Conservation (phyloP, 2,329 filamentous ascomycete genomes). For the Myriangium duriaei region DNA sequence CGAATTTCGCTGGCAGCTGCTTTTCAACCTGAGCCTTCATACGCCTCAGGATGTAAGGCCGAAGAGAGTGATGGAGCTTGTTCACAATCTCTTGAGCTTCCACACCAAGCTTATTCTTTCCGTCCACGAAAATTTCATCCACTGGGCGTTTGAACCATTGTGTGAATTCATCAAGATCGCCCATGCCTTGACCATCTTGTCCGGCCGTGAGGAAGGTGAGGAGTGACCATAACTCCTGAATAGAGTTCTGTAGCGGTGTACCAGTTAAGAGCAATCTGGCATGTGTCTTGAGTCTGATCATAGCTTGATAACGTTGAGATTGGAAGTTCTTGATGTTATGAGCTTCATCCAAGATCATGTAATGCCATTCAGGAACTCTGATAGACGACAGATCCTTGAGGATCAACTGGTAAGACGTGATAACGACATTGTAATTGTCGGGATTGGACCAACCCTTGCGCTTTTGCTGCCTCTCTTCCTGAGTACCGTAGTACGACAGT, state of each 20-base stretch:
- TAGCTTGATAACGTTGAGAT: conserved; percentile 89
- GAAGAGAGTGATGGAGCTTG: conserved; percentile 85
- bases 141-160: conserved; percentile 93
- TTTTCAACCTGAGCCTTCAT: conserved; percentile 97
- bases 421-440: conserved; percentile 75
- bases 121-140: conserved; percentile 90
- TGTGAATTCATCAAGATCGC: conserved; percentile 88
- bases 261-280: conserved; percentile 81
- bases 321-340: conserved; percentile 99
- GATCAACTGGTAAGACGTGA: conserved; percentile 94
- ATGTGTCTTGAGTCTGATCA: conserved; percentile 85
- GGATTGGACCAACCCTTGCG: conserved; percentile 79
- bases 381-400: conserved; percentile 90
- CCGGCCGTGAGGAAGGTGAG: conserved; percentile 94
- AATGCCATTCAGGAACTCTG: conserved; percentile 87
- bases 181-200: conserved; percentile 69
- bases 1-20: conserved; percentile 96
- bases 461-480: conserved; percentile 84
- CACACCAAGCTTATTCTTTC: conserved; percentile 84
- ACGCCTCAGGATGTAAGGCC: conserved; percentile 80
- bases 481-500: conserved; percentile 86
- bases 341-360: conserved; percentile 94
- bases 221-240: conserved; percentile 93
- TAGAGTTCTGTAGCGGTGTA: conserved; percentile 90
- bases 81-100: conserved; percentile 84